Evolutionary conservation across 176 grass and related monocot species (phyloP).

Genomic region (Oryza meridionalis): DNA sequence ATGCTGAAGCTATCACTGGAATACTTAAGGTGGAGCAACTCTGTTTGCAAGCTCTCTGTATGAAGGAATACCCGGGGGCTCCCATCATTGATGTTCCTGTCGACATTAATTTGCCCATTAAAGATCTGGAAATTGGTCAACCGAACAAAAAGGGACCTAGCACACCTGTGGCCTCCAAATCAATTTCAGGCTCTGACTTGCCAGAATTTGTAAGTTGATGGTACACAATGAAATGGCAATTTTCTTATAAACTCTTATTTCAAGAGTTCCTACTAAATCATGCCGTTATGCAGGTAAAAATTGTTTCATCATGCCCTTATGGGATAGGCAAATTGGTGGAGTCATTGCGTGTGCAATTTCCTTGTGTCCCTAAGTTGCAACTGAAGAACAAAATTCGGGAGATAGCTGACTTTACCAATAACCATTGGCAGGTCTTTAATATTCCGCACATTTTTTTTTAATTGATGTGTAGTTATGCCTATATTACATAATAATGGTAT

Average conservation of each 20-base stretch:
- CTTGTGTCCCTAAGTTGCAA: conserved; percentile 8
- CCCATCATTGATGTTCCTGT: conserved; percentile 25
- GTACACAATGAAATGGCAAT: neutral
- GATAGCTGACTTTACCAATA: conserved; percentile 36
- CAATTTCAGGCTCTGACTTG: conserved; percentile 33
- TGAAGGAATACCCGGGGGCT: conserved; percentile 28
- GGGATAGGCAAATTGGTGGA: conserved; percentile 37
- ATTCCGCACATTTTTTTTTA: neutral
- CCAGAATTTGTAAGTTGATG: conserved; percentile 43
- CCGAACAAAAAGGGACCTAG: conserved; percentile 17
- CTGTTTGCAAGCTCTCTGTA: conserved; percentile 44
- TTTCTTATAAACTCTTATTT: neutral
- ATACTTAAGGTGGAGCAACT: conserved; percentile 26
- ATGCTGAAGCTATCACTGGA: conserved; percentile 24
- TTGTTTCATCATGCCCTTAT: conserved; percentile 8
- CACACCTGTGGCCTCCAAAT: conserved; percentile 12
- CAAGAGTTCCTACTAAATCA: neutral
- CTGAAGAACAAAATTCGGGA: conserved; percentile 35
- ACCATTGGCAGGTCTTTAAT: conserved; percentile 28
- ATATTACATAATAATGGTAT: neutral
- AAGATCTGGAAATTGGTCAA: neutral
- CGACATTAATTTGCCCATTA: neutral
- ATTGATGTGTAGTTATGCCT: neutral
- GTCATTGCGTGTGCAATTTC: conserved; percentile 33
- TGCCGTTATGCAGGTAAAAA: conserved; percentile 17